Conservation (phyloP, 306 rosid genomes). For the Lathyrus oleraceus region DNA sequence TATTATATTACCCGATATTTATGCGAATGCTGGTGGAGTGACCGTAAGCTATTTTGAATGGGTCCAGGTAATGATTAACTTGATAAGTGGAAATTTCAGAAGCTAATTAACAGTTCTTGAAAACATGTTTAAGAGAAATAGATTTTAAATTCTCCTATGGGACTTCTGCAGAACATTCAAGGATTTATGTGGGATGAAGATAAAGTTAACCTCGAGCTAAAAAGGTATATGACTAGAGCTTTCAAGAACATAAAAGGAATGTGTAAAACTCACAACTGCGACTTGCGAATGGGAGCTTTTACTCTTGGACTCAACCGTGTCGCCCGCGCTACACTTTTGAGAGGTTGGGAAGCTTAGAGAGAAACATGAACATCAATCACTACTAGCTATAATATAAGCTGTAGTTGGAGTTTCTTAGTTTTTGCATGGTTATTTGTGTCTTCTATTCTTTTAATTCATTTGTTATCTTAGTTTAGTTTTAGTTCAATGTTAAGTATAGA, state of each 20-base stretch:
- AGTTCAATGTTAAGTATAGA: not conserved
- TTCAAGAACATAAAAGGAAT: constrained; percentile 56
- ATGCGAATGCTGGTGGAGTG: constrained; percentile 72
- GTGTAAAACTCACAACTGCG: constrained; percentile 61
- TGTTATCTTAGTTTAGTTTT: constrained; percentile 2
- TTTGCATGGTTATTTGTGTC: not conserved
- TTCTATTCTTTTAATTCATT: not conserved
- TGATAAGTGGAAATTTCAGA: not conserved
- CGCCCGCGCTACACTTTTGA: constrained; percentile 61
- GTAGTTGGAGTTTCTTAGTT: not conserved
- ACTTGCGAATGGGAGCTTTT: constrained; percentile 73
- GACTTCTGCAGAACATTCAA: constrained; percentile 61
- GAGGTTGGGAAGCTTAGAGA: constrained; percentile 70
- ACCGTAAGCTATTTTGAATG: constrained; percentile 76
- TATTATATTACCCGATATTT: constrained; percentile 57
- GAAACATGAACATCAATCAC: not conserved
- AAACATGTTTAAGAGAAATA: not conserved
- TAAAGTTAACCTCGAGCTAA: constrained; percentile 56
- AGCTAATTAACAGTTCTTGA: not conserved
- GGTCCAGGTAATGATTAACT: constrained; percentile 57
- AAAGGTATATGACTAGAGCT: constrained; percentile 58
- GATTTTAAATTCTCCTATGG: not conserved
- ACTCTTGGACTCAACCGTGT: constrained; percentile 66
- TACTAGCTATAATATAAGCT: not conserved
- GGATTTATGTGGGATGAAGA: constrained; percentile 80